phyloP scores from a whole-genome alignment of 2,329 filamentous ascomycete species.

The Arthrocladium fulminans region DNA sequence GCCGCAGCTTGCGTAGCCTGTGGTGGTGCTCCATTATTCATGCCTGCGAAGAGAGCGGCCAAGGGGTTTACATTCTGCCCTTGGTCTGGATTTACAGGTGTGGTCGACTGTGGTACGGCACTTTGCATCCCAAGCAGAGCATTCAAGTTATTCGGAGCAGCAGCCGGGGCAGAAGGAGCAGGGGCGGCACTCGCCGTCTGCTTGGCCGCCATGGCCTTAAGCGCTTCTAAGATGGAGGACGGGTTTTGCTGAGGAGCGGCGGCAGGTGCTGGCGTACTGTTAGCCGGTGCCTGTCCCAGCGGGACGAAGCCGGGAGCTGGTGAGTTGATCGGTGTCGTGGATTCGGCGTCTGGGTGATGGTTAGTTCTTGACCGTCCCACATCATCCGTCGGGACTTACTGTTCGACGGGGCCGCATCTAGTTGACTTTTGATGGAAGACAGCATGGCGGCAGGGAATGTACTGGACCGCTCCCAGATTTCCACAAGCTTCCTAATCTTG shows the following conservation, averaged over 20 bases:
- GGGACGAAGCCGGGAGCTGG: slow-evolving; percentile 38
- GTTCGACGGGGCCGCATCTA: slow-evolving; percentile 47
- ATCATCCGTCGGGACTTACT: slow-evolving; percentile 49
- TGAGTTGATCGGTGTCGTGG: slow-evolving; percentile 59
- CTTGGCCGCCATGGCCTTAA: slow-evolving; percentile 66
- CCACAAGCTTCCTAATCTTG: slow-evolving; percentile 89
- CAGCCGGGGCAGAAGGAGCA: slow-evolving; percentile 28
- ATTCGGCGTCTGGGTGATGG: slow-evolving; percentile 44
- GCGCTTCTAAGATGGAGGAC: slow-evolving; percentile 63
- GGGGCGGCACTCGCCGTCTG: slow-evolving; percentile 53
- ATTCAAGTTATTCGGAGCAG: slow-evolving; percentile 34
- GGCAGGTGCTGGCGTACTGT: slow-evolving; percentile 15
- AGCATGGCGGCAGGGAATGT: slow-evolving; percentile 81
- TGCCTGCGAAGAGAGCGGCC: slow-evolving; percentile 41
- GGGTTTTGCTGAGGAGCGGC: slow-evolving; percentile 43
- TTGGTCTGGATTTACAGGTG: slow-evolving; percentile 37
- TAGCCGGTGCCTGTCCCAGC: slow-evolving; percentile 27
- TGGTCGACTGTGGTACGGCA: slow-evolving; percentile 28
- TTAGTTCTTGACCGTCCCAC: not conserved
- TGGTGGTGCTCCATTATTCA: slow-evolving; percentile 31
- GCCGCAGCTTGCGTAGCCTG: slow-evolving; percentile 27
- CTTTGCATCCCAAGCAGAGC: slow-evolving; percentile 43
- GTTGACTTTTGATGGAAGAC: slow-evolving; percentile 66
- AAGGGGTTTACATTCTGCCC: slow-evolving; percentile 55
- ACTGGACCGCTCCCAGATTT: slow-evolving; percentile 94